A percentile compares a stretch with the other conserved stretches of the same genome.
Conservation (phyloP, 2,329 filamentous ascomycete species). For the Aspergillus sp. region DNA sequence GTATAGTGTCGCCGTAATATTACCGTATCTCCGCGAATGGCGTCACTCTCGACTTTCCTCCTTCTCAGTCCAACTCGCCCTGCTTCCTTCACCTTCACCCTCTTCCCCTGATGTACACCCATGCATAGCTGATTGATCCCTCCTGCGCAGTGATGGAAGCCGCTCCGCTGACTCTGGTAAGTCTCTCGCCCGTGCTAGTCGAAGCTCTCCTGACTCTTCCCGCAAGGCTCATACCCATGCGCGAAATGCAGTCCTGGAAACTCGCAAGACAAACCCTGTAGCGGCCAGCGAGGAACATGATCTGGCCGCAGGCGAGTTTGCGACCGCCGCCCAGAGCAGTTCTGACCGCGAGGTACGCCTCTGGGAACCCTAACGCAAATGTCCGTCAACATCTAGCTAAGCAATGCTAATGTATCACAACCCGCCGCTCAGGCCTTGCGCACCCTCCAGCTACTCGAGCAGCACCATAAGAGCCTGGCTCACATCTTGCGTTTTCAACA, state of each 20-base stretch:
- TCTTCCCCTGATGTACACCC: background rate
- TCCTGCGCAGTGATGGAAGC: conserved; percentile 50
- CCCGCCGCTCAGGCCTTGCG: conserved; percentile 61
- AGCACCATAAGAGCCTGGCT: conserved; percentile 77
- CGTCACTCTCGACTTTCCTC: conserved; percentile 1
- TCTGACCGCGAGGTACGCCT: conserved; percentile 46
- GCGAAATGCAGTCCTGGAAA: conserved; percentile 68
- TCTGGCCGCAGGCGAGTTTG: conserved; percentile 78
- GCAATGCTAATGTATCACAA: background rate
- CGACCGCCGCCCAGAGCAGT: conserved; percentile 67
- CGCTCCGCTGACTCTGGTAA: conserved; percentile 56
- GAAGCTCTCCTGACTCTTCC: conserved; percentile 7
- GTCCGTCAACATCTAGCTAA: conserved; percentile 1
- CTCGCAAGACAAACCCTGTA: conserved; percentile 57
- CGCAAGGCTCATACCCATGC: conserved; percentile 77
- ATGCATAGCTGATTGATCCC: background rate
- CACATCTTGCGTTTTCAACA: conserved; percentile 66
- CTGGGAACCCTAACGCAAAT: too few relatives aligned
- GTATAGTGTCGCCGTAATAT: conserved; percentile 8
- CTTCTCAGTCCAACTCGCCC: background rate
- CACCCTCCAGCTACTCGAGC: conserved; percentile 73
- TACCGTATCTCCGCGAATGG: conserved; percentile 6
- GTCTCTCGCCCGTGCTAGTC: conserved; percentile 2
- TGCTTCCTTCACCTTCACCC: background rate
- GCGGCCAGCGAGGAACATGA: conserved; percentile 83